These are phyloP conservation scores for Puccinia horiana DNA, from an alignment of 1,284 basidiomycete genomes.

Conservation along the genomic window DNA sequence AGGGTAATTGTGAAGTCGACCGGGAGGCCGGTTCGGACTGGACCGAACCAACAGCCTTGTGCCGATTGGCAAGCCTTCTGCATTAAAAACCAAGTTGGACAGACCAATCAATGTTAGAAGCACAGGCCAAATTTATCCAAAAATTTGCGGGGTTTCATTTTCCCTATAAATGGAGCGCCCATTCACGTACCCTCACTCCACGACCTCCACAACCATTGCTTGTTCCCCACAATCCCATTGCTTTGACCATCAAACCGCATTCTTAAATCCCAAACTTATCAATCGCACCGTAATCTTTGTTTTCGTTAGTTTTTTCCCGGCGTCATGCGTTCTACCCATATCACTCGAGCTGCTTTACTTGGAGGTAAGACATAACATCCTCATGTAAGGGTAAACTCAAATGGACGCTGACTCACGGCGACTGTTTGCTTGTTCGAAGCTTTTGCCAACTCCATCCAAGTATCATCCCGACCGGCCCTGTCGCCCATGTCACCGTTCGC, in stretches of 20 bases:
- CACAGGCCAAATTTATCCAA: background rate
- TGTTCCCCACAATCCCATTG: too few species aligned
- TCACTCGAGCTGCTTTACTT: background rate
- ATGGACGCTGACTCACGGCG: background rate
- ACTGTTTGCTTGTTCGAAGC: background rate
- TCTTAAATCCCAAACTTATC: background rate
- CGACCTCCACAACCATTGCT: too few species aligned
- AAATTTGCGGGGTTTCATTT: background rate
- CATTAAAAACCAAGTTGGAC: background rate
- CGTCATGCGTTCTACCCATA: conserved; percentile 7
- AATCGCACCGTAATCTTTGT: background rate
- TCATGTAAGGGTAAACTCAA: too few species aligned
- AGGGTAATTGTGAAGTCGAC: background rate
- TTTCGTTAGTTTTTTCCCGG: background rate
- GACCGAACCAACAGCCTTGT: background rate
- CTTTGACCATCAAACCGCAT: background rate
- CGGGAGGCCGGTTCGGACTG: background rate
- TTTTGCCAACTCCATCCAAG: background rate
- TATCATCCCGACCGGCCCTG: background rate
- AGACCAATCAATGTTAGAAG: background rate
- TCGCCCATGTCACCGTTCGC: background rate
- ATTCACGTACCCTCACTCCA: background rate
- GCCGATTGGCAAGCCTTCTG: conserved; percentile 2
- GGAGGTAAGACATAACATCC: background rate
- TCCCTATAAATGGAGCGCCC: background rate